Evolutionary conservation across 2,329 filamentous ascomycete genomes (phyloP), one percentile per base, ranked within the genome.

Genomic region (Claviceps purpurea): DNA sequence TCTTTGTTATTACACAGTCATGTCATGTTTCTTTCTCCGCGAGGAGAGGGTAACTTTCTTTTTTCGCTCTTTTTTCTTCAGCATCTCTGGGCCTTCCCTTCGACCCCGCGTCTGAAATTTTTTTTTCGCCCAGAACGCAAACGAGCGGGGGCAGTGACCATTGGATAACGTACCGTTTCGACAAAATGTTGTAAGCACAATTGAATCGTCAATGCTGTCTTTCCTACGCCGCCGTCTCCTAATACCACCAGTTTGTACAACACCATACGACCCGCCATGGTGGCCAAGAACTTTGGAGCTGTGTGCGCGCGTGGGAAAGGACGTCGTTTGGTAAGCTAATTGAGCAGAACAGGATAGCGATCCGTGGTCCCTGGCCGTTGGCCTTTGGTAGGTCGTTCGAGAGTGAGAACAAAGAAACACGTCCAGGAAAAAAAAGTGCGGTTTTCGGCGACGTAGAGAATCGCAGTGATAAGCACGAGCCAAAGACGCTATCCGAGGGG

Each of bases 111-210:
- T 34, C 18, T 16, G 14, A 14, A 10, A 30, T 45, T 45, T 18
- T 34, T 46, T 46, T 20, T 11, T n/a, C 13, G 14, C 16, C 24
- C 22, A 24, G 13, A 39, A 38, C 13, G 39, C 13, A 30, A 26
- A 40, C 22, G 38, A 42, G 14, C 49, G 44, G 47, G 46, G 42
- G 40, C 16, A 39, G 52, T 30, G 16, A 40, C 41, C 30, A 39
- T 14, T 41, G 44, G 50, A 26, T 44, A 41, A 74, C 79, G 71
- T 72, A 84, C 80, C 56, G 89, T 96, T 74, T 97, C 91, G 63
- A 97, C 90, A 68, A 98, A 98, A 71, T 98, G 93, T 71, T 97
- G 94, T 65, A 97, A 74, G 69, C 93, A 97, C 62, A 98, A 78
- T 82, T 98, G 89, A 66, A 95, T 95, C 54, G 89, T 95, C 66